Percentiles rank a stretch among this genome's conserved stretches.
Conservation (phyloP, 371 early-diverging fungal genomes). For the Furculomyces boomerangus region DNA sequence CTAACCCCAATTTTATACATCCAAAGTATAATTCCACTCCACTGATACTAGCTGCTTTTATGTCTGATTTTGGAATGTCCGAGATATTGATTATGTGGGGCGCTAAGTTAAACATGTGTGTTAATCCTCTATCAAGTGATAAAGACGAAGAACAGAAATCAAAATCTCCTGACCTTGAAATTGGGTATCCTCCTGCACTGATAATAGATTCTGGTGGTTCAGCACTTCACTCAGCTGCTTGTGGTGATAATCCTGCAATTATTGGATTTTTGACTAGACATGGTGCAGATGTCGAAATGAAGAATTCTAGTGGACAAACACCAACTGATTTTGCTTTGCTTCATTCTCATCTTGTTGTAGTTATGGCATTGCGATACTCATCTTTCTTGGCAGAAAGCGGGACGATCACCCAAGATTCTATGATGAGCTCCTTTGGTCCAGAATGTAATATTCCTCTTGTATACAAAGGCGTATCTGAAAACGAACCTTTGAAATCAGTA, state of each 20-base stretch:
- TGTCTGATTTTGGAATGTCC: slow-evolving; percentile 36
- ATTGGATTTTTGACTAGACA: slow-evolving; percentile 43
- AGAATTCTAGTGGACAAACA: slow-evolving; percentile 28
- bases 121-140: neutral
- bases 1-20: slow-evolving; percentile 44
- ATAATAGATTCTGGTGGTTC: slow-evolving; percentile 40
- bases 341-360: slow-evolving; percentile 34
- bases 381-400: slow-evolving; percentile 16
- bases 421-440: neutral
- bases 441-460: neutral
- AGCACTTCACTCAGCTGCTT: slow-evolving; percentile 61
- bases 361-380: slow-evolving; percentile 36
- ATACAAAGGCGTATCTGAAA: neutral
- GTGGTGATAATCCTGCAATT: slow-evolving; percentile 36
- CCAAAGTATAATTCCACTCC: slow-evolving; percentile 21
- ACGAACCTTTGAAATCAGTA: too few relatives aligned
- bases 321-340: slow-evolving; percentile 54
- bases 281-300: slow-evolving; percentile 43
- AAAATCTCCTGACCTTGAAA: neutral
- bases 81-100: slow-evolving; percentile 44
- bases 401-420: slow-evolving; percentile 5
- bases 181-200: neutral
- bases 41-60: slow-evolving; percentile 39
- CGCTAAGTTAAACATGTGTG: slow-evolving; percentile 17
- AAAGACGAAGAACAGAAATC: neutral